Evolutionary conservation across 2,329 filamentous ascomycete species (phyloP), one percentile per base, ranked within the genome.

Genomic region (Neonectria hederae): DNA sequence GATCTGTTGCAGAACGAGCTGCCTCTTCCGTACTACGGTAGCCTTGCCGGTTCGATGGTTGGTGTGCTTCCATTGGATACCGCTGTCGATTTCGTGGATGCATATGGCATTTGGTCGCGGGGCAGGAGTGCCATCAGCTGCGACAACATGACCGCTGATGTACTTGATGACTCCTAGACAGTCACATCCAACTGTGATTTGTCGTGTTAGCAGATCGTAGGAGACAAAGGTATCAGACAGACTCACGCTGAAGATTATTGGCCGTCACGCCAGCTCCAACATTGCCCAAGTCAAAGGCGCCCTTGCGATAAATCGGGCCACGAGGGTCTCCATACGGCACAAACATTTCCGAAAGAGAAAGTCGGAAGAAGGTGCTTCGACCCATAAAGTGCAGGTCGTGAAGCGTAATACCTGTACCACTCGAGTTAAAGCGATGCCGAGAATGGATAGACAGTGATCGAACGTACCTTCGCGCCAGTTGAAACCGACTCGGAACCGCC

Each of bases 251-350:
- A 0, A 92, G 82, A 63, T 91, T 90, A 75, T 92, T 92, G 10
- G 88, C 87, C 61, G 84, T 87, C 65, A 87, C 83, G 1, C 89
- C 90, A 4, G 86, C 86, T 4, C 89, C 89, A 26, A 86, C 87
- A 56, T 91, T 88, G 2, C 90, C 90, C 54, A 92, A 84, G 67
- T 92, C 90, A 65, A 92, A 92, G 0, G 89, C 90, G 10, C 86
- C 85, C 72, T 92, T 92, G 30, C 88, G 83, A 13, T 87, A 87
- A 71, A 68, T 90, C 0, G 89, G 89, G 3, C 82, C 77, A 3
- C 70, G 63, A 2, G 70, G 69, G n/a, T 73, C 89, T 0, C 82
- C 87, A 61, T 91, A 92, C 0, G 88, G 87, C 0, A 90, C 87
- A 7, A 85, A 26, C 26, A 26, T 26, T 26, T 26, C 26, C 26